phyloP scores from a whole-genome alignment of 1,139 yeast genomes.

The Saccharomyces hybrid region DNA sequence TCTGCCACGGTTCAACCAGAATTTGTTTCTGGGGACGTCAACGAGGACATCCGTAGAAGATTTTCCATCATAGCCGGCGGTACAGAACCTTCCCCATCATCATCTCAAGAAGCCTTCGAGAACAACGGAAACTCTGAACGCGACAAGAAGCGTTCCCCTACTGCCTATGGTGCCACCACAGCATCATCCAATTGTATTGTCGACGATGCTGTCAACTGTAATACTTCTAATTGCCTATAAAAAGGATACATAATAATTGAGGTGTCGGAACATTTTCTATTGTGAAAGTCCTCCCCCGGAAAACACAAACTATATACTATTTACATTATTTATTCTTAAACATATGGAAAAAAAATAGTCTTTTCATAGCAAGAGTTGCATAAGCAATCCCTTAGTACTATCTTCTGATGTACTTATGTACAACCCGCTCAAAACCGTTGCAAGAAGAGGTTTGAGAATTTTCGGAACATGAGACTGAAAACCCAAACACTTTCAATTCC shows the following conservation, averaged over 20 bases:
- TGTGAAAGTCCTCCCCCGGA: neutral
- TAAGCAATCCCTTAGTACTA: neutral
- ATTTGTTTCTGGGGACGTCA: constrained; percentile 35
- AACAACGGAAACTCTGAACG: neutral
- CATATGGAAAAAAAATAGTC: neutral
- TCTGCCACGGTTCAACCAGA: constrained; percentile 96
- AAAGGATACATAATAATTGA: neutral
- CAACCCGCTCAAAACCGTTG: no score
- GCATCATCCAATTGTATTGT: neutral
- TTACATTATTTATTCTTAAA: neutral
- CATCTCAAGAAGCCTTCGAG: neutral
- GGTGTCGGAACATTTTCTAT: neutral
- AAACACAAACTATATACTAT: neutral
- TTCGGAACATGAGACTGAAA: no score
- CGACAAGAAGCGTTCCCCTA: neutral
- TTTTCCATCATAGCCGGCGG: constrained; percentile 35
- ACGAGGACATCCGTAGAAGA: constrained; percentile 28
- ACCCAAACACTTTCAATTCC: no score
- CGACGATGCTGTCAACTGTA: constrained; percentile 1
- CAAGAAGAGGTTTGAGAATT: no score
- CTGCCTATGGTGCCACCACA: neutral
- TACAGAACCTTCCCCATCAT: neutral
- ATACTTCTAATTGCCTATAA: neutral
- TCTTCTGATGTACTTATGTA: neutral
- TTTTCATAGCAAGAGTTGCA: neutral